Evolutionary conservation across 2,329 filamentous ascomycete genomes (phyloP).

Genomic region (Paecilomyces niveus): DNA sequence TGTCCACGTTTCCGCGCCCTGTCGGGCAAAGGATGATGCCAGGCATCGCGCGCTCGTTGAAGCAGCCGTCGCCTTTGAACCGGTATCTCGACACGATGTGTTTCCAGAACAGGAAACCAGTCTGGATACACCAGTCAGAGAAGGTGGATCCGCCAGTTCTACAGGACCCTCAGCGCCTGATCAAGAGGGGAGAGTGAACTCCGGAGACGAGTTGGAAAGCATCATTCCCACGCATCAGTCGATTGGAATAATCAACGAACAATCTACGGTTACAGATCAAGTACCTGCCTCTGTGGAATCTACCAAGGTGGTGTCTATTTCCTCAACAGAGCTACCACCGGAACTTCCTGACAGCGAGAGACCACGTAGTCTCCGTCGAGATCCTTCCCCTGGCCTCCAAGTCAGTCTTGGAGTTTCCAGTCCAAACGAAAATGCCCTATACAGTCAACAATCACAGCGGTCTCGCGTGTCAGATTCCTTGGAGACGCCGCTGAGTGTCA

Average conservation of each 20-base stretch:
- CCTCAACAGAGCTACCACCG: neutral
- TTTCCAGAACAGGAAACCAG: neutral
- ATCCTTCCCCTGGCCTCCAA: neutral
- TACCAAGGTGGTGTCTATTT: neutral
- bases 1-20: constrained; percentile 35
- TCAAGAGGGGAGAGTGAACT: constrained; percentile 1
- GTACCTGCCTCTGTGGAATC: neutral
- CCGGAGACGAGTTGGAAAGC: constrained; percentile 7
- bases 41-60: constrained; percentile 32
- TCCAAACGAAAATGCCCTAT: neutral
- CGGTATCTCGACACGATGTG: constrained; percentile 16
- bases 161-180: neutral
- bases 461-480: constrained; percentile 14
- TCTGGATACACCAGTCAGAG: neutral
- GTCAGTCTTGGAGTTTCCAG: neutral
- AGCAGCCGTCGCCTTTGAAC: constrained; percentile 28
- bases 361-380: neutral
- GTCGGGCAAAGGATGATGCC: constrained; percentile 28
- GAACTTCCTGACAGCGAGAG: neutral
- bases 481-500: constrained; percentile 29
- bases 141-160: neutral
- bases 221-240: neutral
- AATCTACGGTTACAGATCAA: neutral
- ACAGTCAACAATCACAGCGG: neutral
- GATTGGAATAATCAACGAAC: neutral